phyloP scores from a whole-genome alignment of 371 early-diverging fungal genomes.

The Zancudomyces culisetae region DNA sequence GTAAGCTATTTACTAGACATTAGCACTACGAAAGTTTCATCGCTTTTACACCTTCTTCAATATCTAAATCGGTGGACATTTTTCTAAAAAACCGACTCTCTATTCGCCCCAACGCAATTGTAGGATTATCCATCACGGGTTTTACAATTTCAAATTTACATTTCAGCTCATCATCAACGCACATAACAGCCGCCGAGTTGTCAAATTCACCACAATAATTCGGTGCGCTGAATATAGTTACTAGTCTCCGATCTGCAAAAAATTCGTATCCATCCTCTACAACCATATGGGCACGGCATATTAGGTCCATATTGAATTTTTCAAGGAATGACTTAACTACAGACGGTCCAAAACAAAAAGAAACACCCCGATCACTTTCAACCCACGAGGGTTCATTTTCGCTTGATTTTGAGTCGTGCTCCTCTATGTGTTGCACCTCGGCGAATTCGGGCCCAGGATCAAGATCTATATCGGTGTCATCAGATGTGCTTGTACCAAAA shows the following conservation, averaged over 20 bases:
- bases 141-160: slow-evolving; percentile 28
- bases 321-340: slow-evolving; percentile 75
- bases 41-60: too few relatives aligned
- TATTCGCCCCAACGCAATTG: background rate
- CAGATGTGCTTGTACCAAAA: too few relatives aligned
- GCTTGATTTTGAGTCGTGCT: too few relatives aligned
- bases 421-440: too few relatives aligned
- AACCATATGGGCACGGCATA: slow-evolving; percentile 92
- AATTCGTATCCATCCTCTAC: slow-evolving; percentile 94
- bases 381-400: slow-evolving; percentile 53
- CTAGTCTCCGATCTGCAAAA: slow-evolving; percentile 78
- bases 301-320: slow-evolving; percentile 77
- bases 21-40: too few relatives aligned
- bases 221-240: slow-evolving; percentile 88
- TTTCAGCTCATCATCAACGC: slow-evolving; percentile 84
- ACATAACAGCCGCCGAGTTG: slow-evolving; percentile 96
- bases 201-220: slow-evolving; percentile 94
- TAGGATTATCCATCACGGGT: background rate
- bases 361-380: slow-evolving; percentile 82
- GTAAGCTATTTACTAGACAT: too few relatives aligned
- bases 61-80: too few relatives aligned
- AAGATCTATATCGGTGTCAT: too few relatives aligned
- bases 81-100: too few relatives aligned
- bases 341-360: slow-evolving; percentile 73
- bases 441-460: too few relatives aligned